phyloP scores from a whole-genome alignment of 1,284 basidiomycete genomes.

The Mycena citricolor region DNA sequence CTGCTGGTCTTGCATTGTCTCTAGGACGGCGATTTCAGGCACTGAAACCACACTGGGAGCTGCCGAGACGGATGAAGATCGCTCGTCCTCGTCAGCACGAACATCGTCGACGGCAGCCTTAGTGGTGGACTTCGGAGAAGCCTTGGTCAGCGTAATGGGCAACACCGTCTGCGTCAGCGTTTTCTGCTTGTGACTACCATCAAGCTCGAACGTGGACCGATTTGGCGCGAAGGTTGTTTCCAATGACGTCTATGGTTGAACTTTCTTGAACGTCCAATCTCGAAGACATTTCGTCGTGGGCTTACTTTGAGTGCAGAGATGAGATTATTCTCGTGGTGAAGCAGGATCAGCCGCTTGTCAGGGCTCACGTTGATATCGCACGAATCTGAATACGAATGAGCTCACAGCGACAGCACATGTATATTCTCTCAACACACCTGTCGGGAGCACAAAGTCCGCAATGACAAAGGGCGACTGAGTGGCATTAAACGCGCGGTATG shows the following conservation, averaged over 20 bases:
- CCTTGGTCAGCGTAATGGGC: constrained; percentile 21
- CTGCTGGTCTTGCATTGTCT: too few relatives aligned
- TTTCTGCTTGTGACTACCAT: constrained; percentile 23
- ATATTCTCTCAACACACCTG: constrained; percentile 53
- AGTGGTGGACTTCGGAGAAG: background rate
- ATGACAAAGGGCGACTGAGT: constrained; percentile 82
- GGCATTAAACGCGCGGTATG: constrained; percentile 83
- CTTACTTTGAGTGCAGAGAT: constrained; percentile 77
- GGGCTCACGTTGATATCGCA: constrained; percentile 97
- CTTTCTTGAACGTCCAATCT: background rate
- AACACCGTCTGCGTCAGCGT: constrained; percentile 22
- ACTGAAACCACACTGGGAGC: too few relatives aligned
- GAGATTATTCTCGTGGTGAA: constrained; percentile 87
- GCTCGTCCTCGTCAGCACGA: background rate
- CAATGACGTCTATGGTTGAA: constrained; percentile 44
- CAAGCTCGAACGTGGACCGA: constrained; percentile 67
- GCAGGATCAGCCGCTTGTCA: constrained; percentile 92
- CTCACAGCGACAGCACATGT: background rate
- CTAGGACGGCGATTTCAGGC: too few relatives aligned
- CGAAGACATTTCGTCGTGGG: background rate
- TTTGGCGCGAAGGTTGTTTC: constrained; percentile 66
- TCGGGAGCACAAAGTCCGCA: constrained; percentile 81
- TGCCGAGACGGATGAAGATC: background rate
- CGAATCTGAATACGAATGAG: constrained; percentile 48
- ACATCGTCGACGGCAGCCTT: background rate